Base-by-base conservation (phyloP, 495 filamentous ascomycete genomes). In the Aspergillus nanangensis region DNA sequence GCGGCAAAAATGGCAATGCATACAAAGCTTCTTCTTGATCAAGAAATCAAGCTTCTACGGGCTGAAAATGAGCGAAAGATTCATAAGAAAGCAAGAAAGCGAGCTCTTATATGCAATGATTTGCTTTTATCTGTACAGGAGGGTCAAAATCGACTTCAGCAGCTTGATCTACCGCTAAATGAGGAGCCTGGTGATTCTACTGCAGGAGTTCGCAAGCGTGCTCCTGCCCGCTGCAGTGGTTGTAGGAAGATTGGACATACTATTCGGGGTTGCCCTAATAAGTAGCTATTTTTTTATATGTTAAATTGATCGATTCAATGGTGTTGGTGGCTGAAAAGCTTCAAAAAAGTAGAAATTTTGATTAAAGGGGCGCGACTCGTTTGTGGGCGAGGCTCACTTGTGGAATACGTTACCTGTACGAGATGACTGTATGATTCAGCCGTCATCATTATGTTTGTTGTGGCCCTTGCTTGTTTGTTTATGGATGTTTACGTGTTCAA, bases 211-310 rank as follows among this genome's bases (percentile, higher is more conserved):
- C 9, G 15, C 18, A 8, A 39, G 20, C 33, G 35, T 5, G 44
- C 44, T 38, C 22, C 23, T 20, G 21, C 19, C 29, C 21, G 22
- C 33, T 47, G 21, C 35, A 47, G 35, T 47, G 14, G 22, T 13
- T 29, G 21, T 29, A 9, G 21, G 14, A 29, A 19, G n/a, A 13
- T 39, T 47, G 23, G 35, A 25, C 15, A 47, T 47, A 47, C 17
- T 17, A 47, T 38, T 7, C 4, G 13, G n/a, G 39, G 35, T 18
- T 47, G 35, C 13, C 23, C 44, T 39, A 47, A 22, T 38, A 47
- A 38, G 39, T 47, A 47, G 44, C 33, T 39, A 22, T 27, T n/a
- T n/a, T n/a, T n/a, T n/a, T n/a, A 20, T 40, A 21, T 20, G 10
- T 31, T 41, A 29, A 34, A 1, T 31, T 40, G 34, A 33, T 45